phyloP scores from a whole-genome alignment of 352 stramenopile genomes.

The Halophytophthora polymorphica region DNA sequence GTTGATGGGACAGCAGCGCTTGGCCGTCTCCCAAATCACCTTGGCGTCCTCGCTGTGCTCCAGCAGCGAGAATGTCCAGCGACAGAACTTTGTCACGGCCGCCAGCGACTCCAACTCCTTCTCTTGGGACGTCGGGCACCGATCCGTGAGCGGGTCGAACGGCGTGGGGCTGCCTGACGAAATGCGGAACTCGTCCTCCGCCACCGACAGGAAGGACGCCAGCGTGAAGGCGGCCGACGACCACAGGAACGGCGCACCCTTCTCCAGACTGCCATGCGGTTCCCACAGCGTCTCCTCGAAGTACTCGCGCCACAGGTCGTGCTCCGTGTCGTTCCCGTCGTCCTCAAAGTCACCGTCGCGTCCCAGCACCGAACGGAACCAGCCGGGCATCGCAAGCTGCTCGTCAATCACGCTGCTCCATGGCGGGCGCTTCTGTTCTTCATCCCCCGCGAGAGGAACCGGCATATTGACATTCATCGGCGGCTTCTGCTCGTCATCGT shows the following conservation, averaged over 20 bases:
- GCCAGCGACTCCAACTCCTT: constrained; percentile 80
- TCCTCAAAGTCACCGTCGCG: constrained; percentile 54
- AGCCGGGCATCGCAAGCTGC: constrained; percentile 59
- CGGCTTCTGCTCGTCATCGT: constrained; percentile 20
- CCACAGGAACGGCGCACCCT: constrained; percentile 82
- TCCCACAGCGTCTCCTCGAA: constrained; percentile 88
- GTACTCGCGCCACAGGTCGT: constrained; percentile 84
- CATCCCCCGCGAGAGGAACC: constrained; percentile 2
- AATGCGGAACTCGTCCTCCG: constrained; percentile 51
- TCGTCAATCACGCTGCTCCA: constrained; percentile 66
- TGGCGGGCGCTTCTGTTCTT: constrained; percentile 15
- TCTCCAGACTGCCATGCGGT: constrained; percentile 82
- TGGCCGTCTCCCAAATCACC: constrained; percentile 86
- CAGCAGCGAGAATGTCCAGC: constrained; percentile 85
- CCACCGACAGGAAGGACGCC: constrained; percentile 70
- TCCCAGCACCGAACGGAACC: constrained; percentile 69
- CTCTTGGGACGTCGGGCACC: constrained; percentile 63
- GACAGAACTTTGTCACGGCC: constrained; percentile 80
- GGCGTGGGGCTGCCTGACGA: constrained; percentile 6
- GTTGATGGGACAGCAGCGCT: constrained; percentile 83
- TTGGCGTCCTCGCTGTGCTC: constrained; percentile 84
- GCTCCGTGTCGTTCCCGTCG: constrained; percentile 47
- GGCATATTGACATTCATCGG: not conserved
- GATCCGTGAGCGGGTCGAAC: constrained; percentile 59
- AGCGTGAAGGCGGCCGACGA: constrained; percentile 80